Evolutionary conservation across 2,329 filamentous ascomycete species (phyloP), one percentile per base, ranked within the genome.

Genomic region (Meredithiella fracta): DNA sequence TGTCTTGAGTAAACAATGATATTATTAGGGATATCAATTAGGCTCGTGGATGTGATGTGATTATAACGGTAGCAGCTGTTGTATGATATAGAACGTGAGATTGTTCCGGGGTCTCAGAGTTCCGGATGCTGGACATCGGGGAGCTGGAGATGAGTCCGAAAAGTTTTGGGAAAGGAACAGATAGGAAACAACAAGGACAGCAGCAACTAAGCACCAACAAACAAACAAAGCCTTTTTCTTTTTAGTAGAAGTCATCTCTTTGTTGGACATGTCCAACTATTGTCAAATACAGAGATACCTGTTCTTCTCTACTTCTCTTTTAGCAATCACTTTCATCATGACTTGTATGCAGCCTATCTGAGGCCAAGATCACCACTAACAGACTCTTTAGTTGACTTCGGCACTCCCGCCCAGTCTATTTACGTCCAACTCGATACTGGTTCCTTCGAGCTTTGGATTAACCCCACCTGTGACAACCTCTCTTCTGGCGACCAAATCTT

Each of bases 381-480:
- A 3, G 8, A 51, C 29, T n/a, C 47, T 44, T 47, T 23, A 58
- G 57, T 78, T 60, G 68, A 69, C 58, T 73, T 80, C 51, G 77
- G 77, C 50, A 78, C 71, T 2, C 77, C 77, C 14, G 66, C 71
- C 1, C 77, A 80, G 60, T 62, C 69, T 1, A 71, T 79, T 53
- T 75, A 69, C 56, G 74, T 78, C 9, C 75, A 78, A 62, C 64
- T 80, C 55, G 77, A 80, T 63, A 80, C 78, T 0, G 76, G 77
- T 49, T 79, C 76, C 8, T 79, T 77, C 61, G 77, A 80, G 66
- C 68, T 80, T 31, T 80, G 77, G 77, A 73, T 79, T 5, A 86
- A 87, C 62, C 74, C 79, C 0, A 72, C 74, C 52, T 78, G 74
- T 62, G 76, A 73, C 6, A 68, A 83, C 15, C 59, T 63, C 8